Conservation (phyloP, 208 protist genomes). For the Vickermania ingenoplastis region DNA sequence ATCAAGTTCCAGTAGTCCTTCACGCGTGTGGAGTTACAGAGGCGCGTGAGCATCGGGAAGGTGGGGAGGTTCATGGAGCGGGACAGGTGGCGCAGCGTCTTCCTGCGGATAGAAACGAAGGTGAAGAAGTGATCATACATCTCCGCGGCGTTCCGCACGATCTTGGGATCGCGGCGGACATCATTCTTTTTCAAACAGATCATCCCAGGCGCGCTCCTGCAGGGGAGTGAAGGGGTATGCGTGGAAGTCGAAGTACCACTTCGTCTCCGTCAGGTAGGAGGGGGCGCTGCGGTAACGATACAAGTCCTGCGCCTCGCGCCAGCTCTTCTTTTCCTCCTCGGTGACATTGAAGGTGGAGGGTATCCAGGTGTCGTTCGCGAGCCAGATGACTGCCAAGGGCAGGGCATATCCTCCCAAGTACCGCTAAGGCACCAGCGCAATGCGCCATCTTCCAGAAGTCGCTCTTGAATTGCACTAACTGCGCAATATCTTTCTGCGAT, state of each 20-base stretch:
- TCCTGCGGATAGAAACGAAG: slow-evolving; percentile 71
- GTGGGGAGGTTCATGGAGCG: slow-evolving; percentile 86
- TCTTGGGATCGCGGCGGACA: slow-evolving; percentile 75
- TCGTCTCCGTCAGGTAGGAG: slow-evolving; percentile 78
- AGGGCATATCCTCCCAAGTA: slow-evolving; percentile 79
- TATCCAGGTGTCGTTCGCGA: slow-evolving; percentile 81
- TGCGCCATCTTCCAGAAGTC: slow-evolving; percentile 83
- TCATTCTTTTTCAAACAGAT: slow-evolving; percentile 91
- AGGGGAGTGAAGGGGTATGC: slow-evolving; percentile 62
- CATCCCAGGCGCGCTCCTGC: slow-evolving; percentile 84
- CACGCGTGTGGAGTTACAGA: slow-evolving; percentile 76
- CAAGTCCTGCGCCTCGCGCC: slow-evolving; percentile 79
- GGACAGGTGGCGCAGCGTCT: slow-evolving; percentile 80
- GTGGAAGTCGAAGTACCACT: slow-evolving; percentile 88
- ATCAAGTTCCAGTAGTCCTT: slow-evolving; percentile 88
- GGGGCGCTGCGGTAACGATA: slow-evolving; percentile 87
- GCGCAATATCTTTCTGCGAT: slow-evolving; percentile 70
- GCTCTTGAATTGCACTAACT: slow-evolving; percentile 75
- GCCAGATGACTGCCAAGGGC: slow-evolving; percentile 69
- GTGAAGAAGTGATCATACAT: slow-evolving; percentile 87
- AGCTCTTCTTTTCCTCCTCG: slow-evolving; percentile 60
- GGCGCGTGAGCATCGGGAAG: slow-evolving; percentile 76
- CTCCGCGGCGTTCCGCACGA: slow-evolving; percentile 68
- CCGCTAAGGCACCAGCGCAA: slow-evolving; percentile 23
- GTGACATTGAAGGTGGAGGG: slow-evolving; percentile 61